These are phyloP conservation scores for Macrophomina pseudophaseolina DNA, from an alignment of 2,329 filamentous ascomycete genomes.

Conservation along the genomic window DNA sequence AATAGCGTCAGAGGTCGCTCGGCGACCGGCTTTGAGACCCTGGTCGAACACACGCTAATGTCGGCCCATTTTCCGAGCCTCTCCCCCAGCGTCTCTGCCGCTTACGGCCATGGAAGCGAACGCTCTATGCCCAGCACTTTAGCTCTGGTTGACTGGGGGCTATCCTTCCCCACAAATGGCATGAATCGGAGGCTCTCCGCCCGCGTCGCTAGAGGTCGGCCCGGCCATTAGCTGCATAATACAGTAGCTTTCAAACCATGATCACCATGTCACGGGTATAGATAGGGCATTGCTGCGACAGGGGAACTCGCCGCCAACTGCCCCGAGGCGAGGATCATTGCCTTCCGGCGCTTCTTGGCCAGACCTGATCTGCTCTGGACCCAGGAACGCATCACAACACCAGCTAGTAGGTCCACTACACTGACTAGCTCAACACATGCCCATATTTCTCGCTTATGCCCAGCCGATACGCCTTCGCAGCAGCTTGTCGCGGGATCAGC, in stretches of 20 bases:
- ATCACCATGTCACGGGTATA: background rate
- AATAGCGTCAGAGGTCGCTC: background rate
- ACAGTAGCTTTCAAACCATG: background rate
- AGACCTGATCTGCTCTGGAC: background rate
- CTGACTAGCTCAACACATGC: background rate
- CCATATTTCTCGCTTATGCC: background rate
- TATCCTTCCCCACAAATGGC: background rate
- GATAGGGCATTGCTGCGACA: background rate
- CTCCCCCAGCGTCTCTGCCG: conserved; percentile 5
- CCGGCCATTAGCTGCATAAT: background rate
- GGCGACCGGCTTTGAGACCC: background rate
- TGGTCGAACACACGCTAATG: background rate
- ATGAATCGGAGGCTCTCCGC: background rate
- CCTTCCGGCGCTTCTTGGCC: background rate
- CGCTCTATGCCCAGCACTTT: background rate
- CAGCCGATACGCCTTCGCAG: background rate
- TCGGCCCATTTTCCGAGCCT: conserved; percentile 10
- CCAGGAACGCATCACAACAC: background rate
- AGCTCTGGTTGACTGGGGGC: background rate
- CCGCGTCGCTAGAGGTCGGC: background rate
- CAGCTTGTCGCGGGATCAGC: background rate
- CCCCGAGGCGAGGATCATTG: background rate
- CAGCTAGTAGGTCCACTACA: background rate
- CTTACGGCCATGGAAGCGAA: conserved; percentile 4
- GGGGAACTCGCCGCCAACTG: background rate